Evolutionary conservation across 345 rosid genomes (phyloP), one percentile per base, ranked within the genome.

Genomic region (Brassica juncea): DNA sequence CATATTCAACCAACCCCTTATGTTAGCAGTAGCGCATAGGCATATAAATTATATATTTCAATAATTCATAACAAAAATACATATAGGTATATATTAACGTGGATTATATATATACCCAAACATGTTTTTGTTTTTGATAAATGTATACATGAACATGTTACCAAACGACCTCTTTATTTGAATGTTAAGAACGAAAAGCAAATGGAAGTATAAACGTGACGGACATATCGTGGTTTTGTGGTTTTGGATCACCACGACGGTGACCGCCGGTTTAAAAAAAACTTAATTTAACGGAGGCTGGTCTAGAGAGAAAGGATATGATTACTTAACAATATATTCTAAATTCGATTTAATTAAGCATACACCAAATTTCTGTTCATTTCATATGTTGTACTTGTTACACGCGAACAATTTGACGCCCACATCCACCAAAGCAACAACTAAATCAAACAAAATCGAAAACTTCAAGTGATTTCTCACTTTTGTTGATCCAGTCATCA

Each of bases 1-100:
- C 47, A n/a, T 23, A 67, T 37, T 58, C 76, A 71, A 71, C 34
- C 8, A 69, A 42, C 25, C 64, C 49, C 4, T 47, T 67, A 6
- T 42, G 21, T 3, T 16, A 49, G 32, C 23, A 63, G 35, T 32
- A 32, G 35, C 35, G 0, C 42, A 2, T 9, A 39, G 2, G 44
- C 44, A 39, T 39, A 39, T 8, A 39, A 39, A 39, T 9, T 15
- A 54, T 54, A 6, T 54, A 54, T 63, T n/a, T 49, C 14, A 34
- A 35, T 66, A 21, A 62, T 64, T 64, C 32, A 55, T 11, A 57
- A 30, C 47, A 31, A 16, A 28, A 54, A 37, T 63, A 34, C 30
- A 5, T 47, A 62, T 70, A 37, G 23, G 71, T 70, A 35, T 35
- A 35, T 35, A 6, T 35, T 35, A 35, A 35, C 12, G 71, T 71